Base-by-base conservation (phyloP, 345 rosid genomes). In the Reutealis trisperma region DNA sequence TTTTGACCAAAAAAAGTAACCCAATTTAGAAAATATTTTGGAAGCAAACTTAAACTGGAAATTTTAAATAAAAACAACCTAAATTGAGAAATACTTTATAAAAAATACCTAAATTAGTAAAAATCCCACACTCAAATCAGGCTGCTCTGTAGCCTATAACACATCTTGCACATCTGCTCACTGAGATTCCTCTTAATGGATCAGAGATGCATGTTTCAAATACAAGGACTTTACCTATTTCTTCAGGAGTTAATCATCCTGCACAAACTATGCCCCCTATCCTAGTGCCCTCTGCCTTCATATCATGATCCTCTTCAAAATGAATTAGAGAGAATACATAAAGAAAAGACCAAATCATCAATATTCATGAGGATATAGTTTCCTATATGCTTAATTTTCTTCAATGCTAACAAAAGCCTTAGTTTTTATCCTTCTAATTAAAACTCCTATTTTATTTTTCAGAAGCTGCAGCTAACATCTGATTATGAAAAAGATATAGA, bases 401-500 rank as follows among this genome's bases (percentile, higher is more conserved):
- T 71, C n/a, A 73, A 22, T 42, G 24, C 49, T 59, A 8, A 70
- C 57, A 54, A 63, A 67, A 72, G 49, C 75, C 59, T 58, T 52
- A 11, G 24, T 49, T 59, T 19, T 73, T 47, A 13, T 19, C 30
- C 16, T 21, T 32, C 0, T 8, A 24, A 74, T 27, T 71, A 74
- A 63, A 73, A 63, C 22, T 22, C 32, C 51, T 22, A 16, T 67
- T 71, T 32, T n/a, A 2, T 55, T 75, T 70, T 70, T 58, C 96
- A 92, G 94, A 89, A 86, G 79, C 70, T 71, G 71, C 82, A 6
- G 71, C 67, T 92, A 68, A 83, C 73, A 78, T 78, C 84, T 24
- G 88, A 86, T 30, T 83, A 87, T 15, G 88, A 86, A 55, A 86
- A 83, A 81, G 93, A 92, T 84, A 86, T 90, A 47, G 86, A 87